Percentiles rank a stretch among this genome's conserved stretches.
Conservation (phyloP, 768 basidiomycete genomes). For the Suillus brevipes region DNA sequence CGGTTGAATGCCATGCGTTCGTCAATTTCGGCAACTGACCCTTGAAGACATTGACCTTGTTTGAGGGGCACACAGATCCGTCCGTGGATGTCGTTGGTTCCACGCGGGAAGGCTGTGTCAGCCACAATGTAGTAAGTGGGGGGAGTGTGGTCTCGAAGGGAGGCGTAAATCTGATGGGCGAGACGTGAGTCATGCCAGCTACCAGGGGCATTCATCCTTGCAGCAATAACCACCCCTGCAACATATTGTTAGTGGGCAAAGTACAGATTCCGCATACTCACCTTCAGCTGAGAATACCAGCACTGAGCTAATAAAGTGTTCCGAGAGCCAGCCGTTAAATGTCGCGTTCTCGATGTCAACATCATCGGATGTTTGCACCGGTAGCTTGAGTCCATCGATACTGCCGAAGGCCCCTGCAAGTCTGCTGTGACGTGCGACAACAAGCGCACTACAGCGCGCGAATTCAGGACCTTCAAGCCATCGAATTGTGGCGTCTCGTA, state of each 20-base stretch:
- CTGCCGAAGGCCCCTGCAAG: constrained; percentile 27
- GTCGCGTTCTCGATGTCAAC: no score
- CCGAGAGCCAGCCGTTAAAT: no score
- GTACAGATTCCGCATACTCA: no score
- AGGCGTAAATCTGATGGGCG: background rate
- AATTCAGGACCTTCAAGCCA: constrained; percentile 33
- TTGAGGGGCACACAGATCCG: background rate
- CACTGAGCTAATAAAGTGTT: no score
- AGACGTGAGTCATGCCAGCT: background rate
- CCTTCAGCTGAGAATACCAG: no score
- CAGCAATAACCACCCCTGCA: background rate
- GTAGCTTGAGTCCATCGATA: no score
- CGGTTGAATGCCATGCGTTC: no score
- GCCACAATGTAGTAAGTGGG: background rate
- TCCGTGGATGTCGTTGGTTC: background rate
- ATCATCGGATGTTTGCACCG: no score
- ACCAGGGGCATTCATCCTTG: background rate
- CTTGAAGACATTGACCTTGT: constrained; percentile 34
- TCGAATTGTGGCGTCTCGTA: constrained; percentile 31
- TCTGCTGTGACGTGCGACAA: constrained; percentile 29
- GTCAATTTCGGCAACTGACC: no score
- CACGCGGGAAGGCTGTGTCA: background rate
- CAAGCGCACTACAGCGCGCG: constrained; percentile 26
- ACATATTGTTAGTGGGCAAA: no score
- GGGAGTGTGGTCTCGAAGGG: background rate